phyloP scores from a whole-genome alignment of 2,329 filamentous ascomycete genomes.

The Alternaria conjuncta region DNA sequence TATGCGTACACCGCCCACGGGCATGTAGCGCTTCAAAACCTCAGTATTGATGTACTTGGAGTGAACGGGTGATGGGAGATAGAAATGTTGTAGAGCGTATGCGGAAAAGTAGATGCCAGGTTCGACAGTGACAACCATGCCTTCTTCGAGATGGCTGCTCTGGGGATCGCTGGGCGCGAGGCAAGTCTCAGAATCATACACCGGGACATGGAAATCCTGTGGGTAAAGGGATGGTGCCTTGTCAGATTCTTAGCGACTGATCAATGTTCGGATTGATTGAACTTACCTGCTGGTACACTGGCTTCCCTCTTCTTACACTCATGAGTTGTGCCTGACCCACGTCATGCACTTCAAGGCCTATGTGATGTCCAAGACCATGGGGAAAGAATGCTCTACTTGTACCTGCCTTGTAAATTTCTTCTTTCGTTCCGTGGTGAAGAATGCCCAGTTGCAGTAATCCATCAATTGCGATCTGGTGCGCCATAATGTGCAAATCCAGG shows the following conservation, averaged over 20 bases:
- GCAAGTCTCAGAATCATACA: conserved; percentile 40
- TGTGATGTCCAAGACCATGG: conserved; percentile 87
- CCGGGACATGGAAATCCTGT: conserved; percentile 39
- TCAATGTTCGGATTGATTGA: neutral
- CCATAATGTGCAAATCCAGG: conserved; percentile 74
- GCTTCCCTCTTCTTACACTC: conserved; percentile 35
- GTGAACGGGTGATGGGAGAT: conserved; percentile 73
- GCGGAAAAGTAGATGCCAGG: conserved; percentile 80
- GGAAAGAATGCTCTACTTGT: conserved; percentile 92
- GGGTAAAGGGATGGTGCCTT: conserved; percentile 41
- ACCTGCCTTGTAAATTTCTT: conserved; percentile 77
- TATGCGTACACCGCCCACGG: conserved; percentile 76
- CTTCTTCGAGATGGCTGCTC: conserved; percentile 54
- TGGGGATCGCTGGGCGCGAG: conserved; percentile 39
- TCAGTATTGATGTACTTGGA: conserved; percentile 76
- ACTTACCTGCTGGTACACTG: conserved; percentile 32
- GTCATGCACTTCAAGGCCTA: conserved; percentile 93
- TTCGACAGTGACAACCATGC: conserved; percentile 64
- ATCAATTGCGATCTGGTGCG: conserved; percentile 73
- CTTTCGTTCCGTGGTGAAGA: conserved; percentile 66
- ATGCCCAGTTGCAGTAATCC: conserved; percentile 77
- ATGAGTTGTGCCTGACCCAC: conserved; percentile 46
- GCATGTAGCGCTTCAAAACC: conserved; percentile 80
- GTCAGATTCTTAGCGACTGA: conserved; percentile 12
- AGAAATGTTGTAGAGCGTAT: conserved; percentile 80